Conservation (phyloP, 192 early-diverging fungal species). For the Coemansia sp. region DNA sequence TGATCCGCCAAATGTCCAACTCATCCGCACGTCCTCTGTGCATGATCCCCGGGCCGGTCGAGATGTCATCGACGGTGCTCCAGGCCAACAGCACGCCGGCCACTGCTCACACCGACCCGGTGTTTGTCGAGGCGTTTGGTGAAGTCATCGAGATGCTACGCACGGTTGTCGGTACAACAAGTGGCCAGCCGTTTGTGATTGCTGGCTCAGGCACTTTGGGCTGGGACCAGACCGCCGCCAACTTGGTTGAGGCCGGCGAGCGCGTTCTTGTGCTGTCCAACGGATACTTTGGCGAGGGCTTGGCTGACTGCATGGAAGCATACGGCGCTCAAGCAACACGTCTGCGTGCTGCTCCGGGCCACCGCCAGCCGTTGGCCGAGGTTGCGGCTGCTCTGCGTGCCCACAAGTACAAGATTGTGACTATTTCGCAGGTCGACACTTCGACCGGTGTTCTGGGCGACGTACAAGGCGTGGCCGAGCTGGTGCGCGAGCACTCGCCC, state of each 20-base stretch:
- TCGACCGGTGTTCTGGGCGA: constrained; percentile 90
- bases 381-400: constrained; percentile 64
- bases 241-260: constrained; percentile 87
- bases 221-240: constrained; percentile 94
- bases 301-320: constrained; percentile 84
- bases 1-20: constrained; percentile 19
- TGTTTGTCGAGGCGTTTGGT: constrained; percentile 86
- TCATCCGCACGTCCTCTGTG: constrained; percentile 69
- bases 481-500: constrained; percentile 76
- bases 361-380: constrained; percentile 64
- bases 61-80: constrained; percentile 88
- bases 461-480: constrained; percentile 69
- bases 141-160: constrained; percentile 82
- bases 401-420: constrained; percentile 81
- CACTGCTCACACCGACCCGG: constrained; percentile 88
- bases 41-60: constrained; percentile 97
- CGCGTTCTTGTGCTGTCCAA: constrained; percentile 85
- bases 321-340: constrained; percentile 88
- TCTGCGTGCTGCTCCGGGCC: constrained; percentile 68
- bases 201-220: constrained; percentile 97
- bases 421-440: constrained; percentile 95
- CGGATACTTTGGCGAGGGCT: constrained; percentile 95
- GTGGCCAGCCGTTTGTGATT: constrained; percentile 90
- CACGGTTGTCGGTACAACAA: constrained; percentile 73
- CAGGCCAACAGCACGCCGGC: constrained; percentile 84